Base-by-base conservation (phyloP, 176 grass and related monocot species). In the Thalia dealbata region DNA sequence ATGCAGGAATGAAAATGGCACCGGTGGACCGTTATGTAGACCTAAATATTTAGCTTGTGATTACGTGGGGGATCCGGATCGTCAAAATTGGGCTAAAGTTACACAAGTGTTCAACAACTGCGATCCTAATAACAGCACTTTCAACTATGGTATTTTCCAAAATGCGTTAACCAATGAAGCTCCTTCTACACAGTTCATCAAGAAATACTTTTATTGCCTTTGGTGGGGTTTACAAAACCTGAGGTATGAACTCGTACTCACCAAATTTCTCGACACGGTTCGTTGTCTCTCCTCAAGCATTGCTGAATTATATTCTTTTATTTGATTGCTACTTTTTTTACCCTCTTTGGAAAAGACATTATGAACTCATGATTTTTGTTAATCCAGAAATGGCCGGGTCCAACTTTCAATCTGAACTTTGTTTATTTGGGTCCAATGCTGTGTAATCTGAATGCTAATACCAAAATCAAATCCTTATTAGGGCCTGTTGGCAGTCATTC, bases 191-290 rank as follows among this genome's bases (percentile, higher is more conserved):
- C 50, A 69, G 69, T 99, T 99, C 69, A 76, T 86, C 9, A 86
- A 71, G 65, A 99, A 99, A 79, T 99, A 88, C 64, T 93, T 99
- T 51, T 99, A 88, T 88, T 99, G 87, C 16, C 86, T 99, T 69
- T 99, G 95, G 95, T 99, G 95, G 95, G 95, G 95, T 66, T 86
- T 99, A 56, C 95, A 99, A 68, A 99, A 93, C 83, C 69, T 99
- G 30, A 99, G 95, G 95, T 99, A 93, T 75, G 60, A 50, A 56
- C n/a, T 72, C 46, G 3, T 27, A 50, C 24, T 61, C 19, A 0
- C 15, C 4, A 59, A 59, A 59, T n/a, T n/a, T 25, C 1, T 61
- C 22, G 10, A 61, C 32, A 38, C 4, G 32, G 32, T 38, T 4
- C 4, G 32, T 38, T 38, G 32, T 38, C 32, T 38, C 32, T 38